These are phyloP conservation scores for Aspergillus awamori DNA, from an alignment of 2,329 filamentous ascomycete species.

Conservation along the genomic window DNA sequence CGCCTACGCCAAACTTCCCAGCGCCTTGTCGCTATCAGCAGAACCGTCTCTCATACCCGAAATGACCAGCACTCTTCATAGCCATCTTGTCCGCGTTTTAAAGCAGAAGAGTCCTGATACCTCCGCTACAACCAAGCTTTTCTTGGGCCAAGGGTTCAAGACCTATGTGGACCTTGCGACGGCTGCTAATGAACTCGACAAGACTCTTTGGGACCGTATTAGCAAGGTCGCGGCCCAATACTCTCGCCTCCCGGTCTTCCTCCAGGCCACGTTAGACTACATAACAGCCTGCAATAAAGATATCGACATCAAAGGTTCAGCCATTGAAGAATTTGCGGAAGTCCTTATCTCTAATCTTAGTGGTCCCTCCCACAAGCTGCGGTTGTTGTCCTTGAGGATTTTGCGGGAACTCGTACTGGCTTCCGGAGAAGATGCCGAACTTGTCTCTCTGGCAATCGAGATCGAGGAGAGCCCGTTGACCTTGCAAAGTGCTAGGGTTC, in stretches of 20 bases:
- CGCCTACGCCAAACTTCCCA: constrained; percentile 65
- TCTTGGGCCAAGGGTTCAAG: constrained; percentile 73
- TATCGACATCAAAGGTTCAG: constrained; percentile 50
- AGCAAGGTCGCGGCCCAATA: constrained; percentile 68
- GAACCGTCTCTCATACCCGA: constrained; percentile 68
- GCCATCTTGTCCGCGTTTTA: constrained; percentile 67
- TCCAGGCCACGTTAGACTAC: constrained; percentile 63
- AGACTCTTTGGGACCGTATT: constrained; percentile 65
- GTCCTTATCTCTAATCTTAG: constrained; percentile 74
- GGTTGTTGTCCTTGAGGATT: constrained; percentile 72
- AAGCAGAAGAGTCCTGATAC: constrained; percentile 61
- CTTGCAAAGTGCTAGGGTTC: constrained; percentile 72
- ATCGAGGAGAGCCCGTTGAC: constrained; percentile 79
- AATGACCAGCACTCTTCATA: constrained; percentile 66
- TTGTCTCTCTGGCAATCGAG: constrained; percentile 66
- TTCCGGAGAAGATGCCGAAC: constrained; percentile 50
- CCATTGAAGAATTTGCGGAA: constrained; percentile 64
- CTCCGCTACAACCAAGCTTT: constrained; percentile 70
- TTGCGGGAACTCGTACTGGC: constrained; percentile 60
- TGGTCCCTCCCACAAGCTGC: constrained; percentile 72
- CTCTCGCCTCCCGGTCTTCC: constrained; percentile 66
- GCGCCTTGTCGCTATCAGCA: constrained; percentile 57
- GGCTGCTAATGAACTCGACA: constrained; percentile 60
- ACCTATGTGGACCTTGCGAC: constrained; percentile 70
- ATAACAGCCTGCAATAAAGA: constrained; percentile 33